Conservation (phyloP, 352 stramenopile genomes). For the Pythium aphanidermatum region DNA sequence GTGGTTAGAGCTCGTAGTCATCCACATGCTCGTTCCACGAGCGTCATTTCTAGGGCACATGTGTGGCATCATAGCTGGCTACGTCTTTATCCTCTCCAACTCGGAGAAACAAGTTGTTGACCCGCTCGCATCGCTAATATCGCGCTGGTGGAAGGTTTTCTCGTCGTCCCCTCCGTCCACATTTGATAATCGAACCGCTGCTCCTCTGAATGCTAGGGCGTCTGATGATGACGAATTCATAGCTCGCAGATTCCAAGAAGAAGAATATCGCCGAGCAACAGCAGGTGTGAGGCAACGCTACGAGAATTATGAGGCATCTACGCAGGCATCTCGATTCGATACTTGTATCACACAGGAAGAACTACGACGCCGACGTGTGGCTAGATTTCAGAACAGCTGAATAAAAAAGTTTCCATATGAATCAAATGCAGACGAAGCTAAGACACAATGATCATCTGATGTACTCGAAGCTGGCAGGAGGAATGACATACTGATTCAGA, state of each 20-base stretch:
- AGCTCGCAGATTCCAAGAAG: constrained; percentile 22
- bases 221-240: constrained; percentile 15
- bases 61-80: constrained; percentile 74
- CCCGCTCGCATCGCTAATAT: background rate
- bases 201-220: background rate
- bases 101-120: constrained; percentile 14
- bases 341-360: constrained; percentile 20
- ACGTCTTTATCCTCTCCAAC: constrained; percentile 9
- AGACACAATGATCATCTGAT: constrained; percentile 14
- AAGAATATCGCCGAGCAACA: constrained; percentile 13
- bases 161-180: background rate
- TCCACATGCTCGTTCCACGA: constrained; percentile 75
- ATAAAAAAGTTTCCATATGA: background rate
- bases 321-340: background rate
- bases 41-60: constrained; percentile 84
- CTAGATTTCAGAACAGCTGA: constrained; percentile 18
- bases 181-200: constrained; percentile 1
- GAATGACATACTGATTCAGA: constrained; percentile 4
- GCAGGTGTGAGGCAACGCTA: constrained; percentile 5
- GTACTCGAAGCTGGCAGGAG: constrained; percentile 18
- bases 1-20: constrained; percentile 85
- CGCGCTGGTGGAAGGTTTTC: background rate
- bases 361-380: constrained; percentile 23
- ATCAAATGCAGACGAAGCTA: background rate
- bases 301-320: constrained; percentile 2